Percentiles rank a stretch among this genome's conserved stretches.
These are phyloP conservation scores for Penicillium canescens DNA, from an alignment of 495 filamentous ascomycete species.

Conservation along the genomic window DNA sequence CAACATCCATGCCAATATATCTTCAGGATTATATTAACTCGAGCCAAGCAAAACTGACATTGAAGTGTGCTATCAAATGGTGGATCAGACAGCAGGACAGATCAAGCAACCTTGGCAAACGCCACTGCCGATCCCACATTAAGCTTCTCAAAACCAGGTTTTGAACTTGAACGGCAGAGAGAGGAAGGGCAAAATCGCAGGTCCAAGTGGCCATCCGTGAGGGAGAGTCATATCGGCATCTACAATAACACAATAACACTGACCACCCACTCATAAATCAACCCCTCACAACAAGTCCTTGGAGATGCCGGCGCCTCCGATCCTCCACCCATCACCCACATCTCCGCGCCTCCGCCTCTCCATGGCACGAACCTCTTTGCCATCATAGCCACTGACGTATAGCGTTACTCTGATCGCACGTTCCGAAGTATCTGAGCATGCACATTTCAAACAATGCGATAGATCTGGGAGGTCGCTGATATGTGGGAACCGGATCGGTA, in stretches of 20 bases:
- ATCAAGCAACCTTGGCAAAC: neutral
- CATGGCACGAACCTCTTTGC: conserved; percentile 5
- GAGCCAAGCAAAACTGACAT: no score
- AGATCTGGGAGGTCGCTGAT: no score
- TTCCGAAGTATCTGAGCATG: no score
- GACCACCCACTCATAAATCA: neutral
- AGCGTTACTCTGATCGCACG: no score
- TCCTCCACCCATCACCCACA: conserved; percentile 3
- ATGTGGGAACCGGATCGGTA: no score
- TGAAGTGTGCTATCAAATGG: no score
- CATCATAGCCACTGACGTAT: conserved; percentile 7
- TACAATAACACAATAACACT: neutral
- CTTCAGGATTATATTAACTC: no score
- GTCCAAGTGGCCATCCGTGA: neutral
- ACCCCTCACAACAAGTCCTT: neutral
- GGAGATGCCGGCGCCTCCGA: conserved; percentile 7
- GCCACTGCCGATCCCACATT: conserved; percentile 4
- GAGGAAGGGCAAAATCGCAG: neutral
- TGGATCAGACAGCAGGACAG: neutral
- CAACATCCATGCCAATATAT: no score
- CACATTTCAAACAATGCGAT: no score
- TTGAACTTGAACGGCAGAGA: neutral
- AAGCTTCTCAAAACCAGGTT: conserved; percentile 7
- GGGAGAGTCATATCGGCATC: neutral
- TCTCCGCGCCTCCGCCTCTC: conserved; percentile 2